Conservation (phyloP, 441 rosid species). For the Gossypium gossypioides region DNA sequence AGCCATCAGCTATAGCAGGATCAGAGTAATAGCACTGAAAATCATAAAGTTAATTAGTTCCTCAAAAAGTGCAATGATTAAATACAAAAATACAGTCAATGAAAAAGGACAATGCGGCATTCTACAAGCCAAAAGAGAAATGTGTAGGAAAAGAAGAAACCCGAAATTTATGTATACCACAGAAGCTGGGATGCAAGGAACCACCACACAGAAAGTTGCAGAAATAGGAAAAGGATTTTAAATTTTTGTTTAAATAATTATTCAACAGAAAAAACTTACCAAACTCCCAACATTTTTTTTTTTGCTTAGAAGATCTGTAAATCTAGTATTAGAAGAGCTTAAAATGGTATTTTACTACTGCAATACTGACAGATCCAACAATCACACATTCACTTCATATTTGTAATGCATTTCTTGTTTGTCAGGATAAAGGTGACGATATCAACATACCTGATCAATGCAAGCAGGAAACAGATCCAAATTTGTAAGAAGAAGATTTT, state of each 20-base stretch:
- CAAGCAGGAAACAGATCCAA: constrained; percentile 97
- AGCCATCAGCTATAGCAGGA: constrained; percentile 93
- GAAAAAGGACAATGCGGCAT: background rate
- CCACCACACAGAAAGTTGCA: background rate
- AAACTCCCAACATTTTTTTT: background rate
- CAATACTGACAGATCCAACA: background rate
- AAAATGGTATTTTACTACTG: background rate
- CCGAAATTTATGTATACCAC: background rate
- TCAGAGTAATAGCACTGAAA: constrained; percentile 94
- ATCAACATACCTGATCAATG: constrained; percentile 80
- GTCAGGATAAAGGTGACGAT: background rate
- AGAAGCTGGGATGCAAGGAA: background rate
- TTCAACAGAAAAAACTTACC: background rate
- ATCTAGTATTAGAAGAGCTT: background rate
- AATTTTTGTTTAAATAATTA: background rate
- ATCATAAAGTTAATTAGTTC: constrained; percentile 9
- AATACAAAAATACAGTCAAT: background rate
- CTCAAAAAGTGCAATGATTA: background rate
- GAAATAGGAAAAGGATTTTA: background rate
- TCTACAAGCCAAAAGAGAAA: background rate
- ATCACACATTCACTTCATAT: background rate
- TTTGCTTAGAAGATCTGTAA: background rate
- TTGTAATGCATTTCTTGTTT: background rate
- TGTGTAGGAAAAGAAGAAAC: background rate
- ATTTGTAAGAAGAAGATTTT: constrained; percentile 92